These are phyloP conservation scores for Kluyveromyces starmeri DNA, from an alignment of 805 yeast species.

Conservation along the genomic window DNA sequence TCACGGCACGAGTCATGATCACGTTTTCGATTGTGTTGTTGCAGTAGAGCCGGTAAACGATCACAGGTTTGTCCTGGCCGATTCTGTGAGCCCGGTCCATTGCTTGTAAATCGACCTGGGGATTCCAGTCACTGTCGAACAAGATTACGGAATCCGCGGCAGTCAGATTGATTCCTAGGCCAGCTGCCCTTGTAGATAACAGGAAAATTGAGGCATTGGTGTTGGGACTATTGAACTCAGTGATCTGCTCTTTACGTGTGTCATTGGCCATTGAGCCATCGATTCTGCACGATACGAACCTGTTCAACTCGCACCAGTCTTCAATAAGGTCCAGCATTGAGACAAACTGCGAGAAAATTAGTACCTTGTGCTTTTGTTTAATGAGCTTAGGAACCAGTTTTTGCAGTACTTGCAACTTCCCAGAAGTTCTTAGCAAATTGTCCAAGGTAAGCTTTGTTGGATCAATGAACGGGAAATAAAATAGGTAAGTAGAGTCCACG, in stretches of 20 bases:
- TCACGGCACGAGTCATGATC: constrained; percentile 66
- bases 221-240: constrained; percentile 32
- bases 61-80: constrained; percentile 80
- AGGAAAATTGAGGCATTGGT: constrained; percentile 46
- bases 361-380: constrained; percentile 49
- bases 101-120: constrained; percentile 93
- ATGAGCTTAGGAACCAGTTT: constrained; percentile 49
- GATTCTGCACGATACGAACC: constrained; percentile 45
- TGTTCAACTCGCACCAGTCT: constrained; percentile 55
- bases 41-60: constrained; percentile 69
- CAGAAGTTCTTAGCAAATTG: constrained; percentile 46
- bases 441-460: constrained; percentile 35
- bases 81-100: constrained; percentile 93
- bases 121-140: constrained; percentile 95
- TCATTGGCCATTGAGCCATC: constrained; percentile 69
- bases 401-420: constrained; percentile 64
- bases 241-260: constrained; percentile 57
- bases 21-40: constrained; percentile 79
- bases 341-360: constrained; percentile 84
- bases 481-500: constrained; percentile 79
- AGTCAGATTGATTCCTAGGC: constrained; percentile 78
- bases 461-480: constrained; percentile 63
- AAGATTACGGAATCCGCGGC: constrained; percentile 85
- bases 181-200: constrained; percentile 89
- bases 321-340: constrained; percentile 70